Evolutionary conservation across 345 rosid genomes (phyloP), one percentile per base, ranked within the genome.

Genomic region (Kernera saxatilis): DNA sequence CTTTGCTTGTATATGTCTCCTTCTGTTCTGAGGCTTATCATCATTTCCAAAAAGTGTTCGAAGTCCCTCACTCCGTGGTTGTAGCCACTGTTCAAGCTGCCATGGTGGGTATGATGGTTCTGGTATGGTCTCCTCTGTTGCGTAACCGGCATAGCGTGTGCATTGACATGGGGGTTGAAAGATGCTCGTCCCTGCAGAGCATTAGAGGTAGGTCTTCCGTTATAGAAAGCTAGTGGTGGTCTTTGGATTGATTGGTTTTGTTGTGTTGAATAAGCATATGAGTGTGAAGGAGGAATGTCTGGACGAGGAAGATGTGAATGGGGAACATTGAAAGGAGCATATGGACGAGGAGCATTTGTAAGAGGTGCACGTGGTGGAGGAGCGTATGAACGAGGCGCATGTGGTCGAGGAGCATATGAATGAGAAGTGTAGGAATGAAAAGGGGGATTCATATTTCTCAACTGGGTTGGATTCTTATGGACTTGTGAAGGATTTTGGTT

Each of bases 131-230:
- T 66, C 35, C 32, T 74, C 74, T 64, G 33, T 36, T 51, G 73
- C 17, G 67, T 64, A 60, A 67, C 55, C 23, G 77, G 73, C 72
- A 75, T 59, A 39, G 40, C 17, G 5, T 30, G 29, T 18, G 66
- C 36, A 50, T 23, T 53, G 50, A 52, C 44, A 61, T 17, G 58
- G 36, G 64, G 67, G 49, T 77, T 69, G 7, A 60, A 75, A 60
- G 45, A 69, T 22, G 77, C 68, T 22, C 63, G 71, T 77, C 80
- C 75, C 61, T 35, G 73, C 48, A 51, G 1, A 75, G 43, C 53
- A 40, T 61, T 71, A 59, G 81, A 80, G 46, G 75, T 33, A 56
- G 74, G 58, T 69, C 60, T 75, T 71, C 30, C 26, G n/a, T 73
- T 61, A 75, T 71, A 40, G 53, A 62, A 59, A 29, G 72, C 74